Base-by-base conservation (phyloP, 2,329 filamentous ascomycete genomes). In the Orbilia blumenaviensis region DNA sequence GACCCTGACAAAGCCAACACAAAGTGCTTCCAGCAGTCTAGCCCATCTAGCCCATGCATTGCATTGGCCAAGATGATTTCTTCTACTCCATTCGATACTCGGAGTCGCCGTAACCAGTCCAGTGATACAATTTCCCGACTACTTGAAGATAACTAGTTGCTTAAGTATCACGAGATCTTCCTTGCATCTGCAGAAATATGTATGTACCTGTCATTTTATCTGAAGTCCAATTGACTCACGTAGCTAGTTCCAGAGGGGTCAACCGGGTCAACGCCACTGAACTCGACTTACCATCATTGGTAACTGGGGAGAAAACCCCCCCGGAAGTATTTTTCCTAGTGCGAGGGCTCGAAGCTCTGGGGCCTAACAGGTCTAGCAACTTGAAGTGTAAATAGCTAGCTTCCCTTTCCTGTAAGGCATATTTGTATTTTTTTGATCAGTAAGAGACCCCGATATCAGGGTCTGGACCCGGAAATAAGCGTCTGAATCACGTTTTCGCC, bases 21-120 rank as follows among this genome's bases (percentile, higher is more conserved):
- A 66, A 58, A 23, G 14, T 66, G 61, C 60, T 72, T 72, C 64
- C 50, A 32, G 21, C 32, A 64, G n/a, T n/a, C n/a, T n/a, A n/a
- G 41, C 3, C 21, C 12, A 41, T 10, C n/a, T n/a, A n/a, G n/a
- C 25, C 16, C 29, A 16, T 58, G 52, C 66, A 29, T 46, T 18
- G 29, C 32, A n/a, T n/a, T n/a, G n/a, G n/a, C n/a, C n/a, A n/a
- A n/a, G n/a, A n/a, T n/a, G n/a, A n/a, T n/a, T n/a, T n/a, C n/a
- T n/a, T n/a, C 29, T 50, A 36, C 44, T 41, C 8, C 14, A 66
- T 76, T n/a, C n/a, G n/a, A n/a, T n/a, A n/a, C n/a, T 76, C 72
- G 72, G 72, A 21, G 72, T 76, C 64, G 64, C 72, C 72, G 72
- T 69, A 36, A 66, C 61, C 63, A 75, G 32, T 44, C 61, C 63